Conservation (phyloP, 176 grass and related monocot genomes). For the Microstegium vimineum region DNA sequence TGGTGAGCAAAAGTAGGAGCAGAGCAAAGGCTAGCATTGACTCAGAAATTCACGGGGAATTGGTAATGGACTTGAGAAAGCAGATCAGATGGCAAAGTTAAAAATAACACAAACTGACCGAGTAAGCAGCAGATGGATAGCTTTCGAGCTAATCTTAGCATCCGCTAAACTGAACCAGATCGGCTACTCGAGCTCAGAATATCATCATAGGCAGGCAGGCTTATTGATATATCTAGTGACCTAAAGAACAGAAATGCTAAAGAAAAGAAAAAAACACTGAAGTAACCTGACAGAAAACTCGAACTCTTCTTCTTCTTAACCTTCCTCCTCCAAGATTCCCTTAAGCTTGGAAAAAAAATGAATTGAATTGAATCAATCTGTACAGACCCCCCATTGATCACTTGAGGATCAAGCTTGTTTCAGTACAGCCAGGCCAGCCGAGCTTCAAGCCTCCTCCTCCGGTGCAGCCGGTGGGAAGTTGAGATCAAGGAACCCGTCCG, state of each 20-base stretch:
- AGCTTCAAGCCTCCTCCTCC: slow-evolving; percentile 45
- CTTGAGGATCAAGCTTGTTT: slow-evolving; percentile 41
- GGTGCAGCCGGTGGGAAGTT: slow-evolving; percentile 52
- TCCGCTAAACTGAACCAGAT: slow-evolving; percentile 12
- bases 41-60: slow-evolving; percentile 39
- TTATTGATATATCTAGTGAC: slow-evolving; percentile 26
- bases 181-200: slow-evolving; percentile 12
- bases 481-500: slow-evolving; percentile 48
- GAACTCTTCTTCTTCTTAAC: slow-evolving; percentile 6
- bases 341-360: slow-evolving; percentile 40
- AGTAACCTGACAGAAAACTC: slow-evolving; percentile 26
- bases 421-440: not conserved
- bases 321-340: not conserved
- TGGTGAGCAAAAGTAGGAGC: slow-evolving; percentile 50
- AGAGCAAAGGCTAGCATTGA: slow-evolving; percentile 50
- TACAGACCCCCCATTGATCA: slow-evolving; percentile 38
- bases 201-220: not conserved
- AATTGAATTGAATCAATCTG: slow-evolving; percentile 57
- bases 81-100: slow-evolving; percentile 17
- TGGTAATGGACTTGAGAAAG: slow-evolving; percentile 20
- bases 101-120: slow-evolving; percentile 39
- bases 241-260: not conserved
- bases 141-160: slow-evolving; percentile 36
- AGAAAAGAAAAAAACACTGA: slow-evolving; percentile 4
- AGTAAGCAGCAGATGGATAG: slow-evolving; percentile 1